These are phyloP conservation scores for Saraca asoca DNA, from an alignment of 331 rosid species.

Conservation along the genomic window DNA sequence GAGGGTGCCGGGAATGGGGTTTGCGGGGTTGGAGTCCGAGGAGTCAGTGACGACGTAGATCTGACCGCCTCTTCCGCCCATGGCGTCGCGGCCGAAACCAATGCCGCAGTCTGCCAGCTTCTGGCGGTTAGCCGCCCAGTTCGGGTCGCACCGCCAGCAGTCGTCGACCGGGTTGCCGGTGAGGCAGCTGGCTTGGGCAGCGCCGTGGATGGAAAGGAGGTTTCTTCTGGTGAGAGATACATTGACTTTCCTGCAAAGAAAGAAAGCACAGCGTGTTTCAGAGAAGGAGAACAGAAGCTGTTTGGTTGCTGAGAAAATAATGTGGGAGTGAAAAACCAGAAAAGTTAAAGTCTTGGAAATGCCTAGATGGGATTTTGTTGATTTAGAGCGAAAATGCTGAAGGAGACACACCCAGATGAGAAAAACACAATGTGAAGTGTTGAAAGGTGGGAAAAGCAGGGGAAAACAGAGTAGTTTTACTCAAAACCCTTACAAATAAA, in stretches of 20 bases:
- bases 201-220: conserved; percentile 34
- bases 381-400: background rate
- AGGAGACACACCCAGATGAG: conserved; percentile 8
- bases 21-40: conserved; percentile 66
- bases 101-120: conserved; percentile 84
- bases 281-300: conserved; percentile 4
- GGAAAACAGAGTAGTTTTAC: conserved; percentile 6
- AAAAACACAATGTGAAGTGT: conserved; percentile 8
- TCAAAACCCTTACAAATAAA: background rate
- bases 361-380: conserved; percentile 12
- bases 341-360: background rate
- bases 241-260: conserved; percentile 62
- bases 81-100: conserved; percentile 78
- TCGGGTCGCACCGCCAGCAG: conserved; percentile 83
- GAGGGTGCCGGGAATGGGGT: conserved; percentile 86
- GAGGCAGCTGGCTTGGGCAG: conserved; percentile 52
- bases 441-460: background rate
- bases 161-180: conserved; percentile 95
- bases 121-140: conserved; percentile 74
- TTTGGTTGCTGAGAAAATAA: conserved; percentile 10
- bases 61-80: conserved; percentile 92
- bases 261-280: background rate
- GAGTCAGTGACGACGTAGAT: conserved; percentile 87
- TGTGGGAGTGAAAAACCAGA: background rate
- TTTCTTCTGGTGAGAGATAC: conserved; percentile 57